A percentile compares a stretch with the other conserved stretches of the same genome.
These are phyloP conservation scores for Ophioceras dolichostomum DNA, from an alignment of 2,329 filamentous ascomycete genomes.

Conservation along the genomic window DNA sequence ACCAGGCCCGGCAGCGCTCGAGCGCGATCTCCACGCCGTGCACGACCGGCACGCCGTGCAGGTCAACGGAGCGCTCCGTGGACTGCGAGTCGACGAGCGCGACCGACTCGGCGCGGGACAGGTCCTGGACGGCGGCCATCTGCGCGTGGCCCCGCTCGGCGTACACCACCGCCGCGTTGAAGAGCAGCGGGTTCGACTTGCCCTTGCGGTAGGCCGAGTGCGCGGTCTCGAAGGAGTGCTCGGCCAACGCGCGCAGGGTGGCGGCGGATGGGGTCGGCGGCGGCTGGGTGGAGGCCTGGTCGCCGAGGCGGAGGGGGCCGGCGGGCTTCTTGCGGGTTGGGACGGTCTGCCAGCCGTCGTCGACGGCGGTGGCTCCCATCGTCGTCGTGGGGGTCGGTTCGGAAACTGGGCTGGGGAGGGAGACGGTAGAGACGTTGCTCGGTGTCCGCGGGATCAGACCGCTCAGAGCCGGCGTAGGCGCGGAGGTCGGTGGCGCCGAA, in stretches of 20 bases:
- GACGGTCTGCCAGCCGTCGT: slow-evolving; percentile 2
- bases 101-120: slow-evolving; percentile 58
- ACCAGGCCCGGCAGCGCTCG: slow-evolving; percentile 60
- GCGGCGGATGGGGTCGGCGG: slow-evolving; percentile 1
- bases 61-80: slow-evolving; percentile 55
- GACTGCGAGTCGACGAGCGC: slow-evolving; percentile 58
- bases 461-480: no score
- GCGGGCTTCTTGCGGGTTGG: neutral
- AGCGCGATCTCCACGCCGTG: slow-evolving; percentile 72
- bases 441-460: no score
- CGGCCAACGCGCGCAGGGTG: slow-evolving; percentile 1
- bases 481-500: no score
- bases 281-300: slow-evolving; percentile 3
- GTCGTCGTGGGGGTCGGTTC: no score
- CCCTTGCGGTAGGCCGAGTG: slow-evolving; percentile 30
- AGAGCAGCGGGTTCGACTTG: slow-evolving; percentile 61
- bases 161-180: slow-evolving; percentile 67
- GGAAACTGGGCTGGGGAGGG: no score
- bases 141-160: slow-evolving; percentile 56
- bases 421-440: no score
- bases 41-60: slow-evolving; percentile 73
- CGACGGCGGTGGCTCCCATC: no score
- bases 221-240: slow-evolving; percentile 22
- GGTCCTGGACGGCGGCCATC: slow-evolving; percentile 40
- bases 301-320: neutral